Percentiles rank a stretch among this genome's conserved stretches.
Evolutionary conservation across 2,329 filamentous ascomycete species (phyloP).

Genomic region (Emergomyces orientalis): DNA sequence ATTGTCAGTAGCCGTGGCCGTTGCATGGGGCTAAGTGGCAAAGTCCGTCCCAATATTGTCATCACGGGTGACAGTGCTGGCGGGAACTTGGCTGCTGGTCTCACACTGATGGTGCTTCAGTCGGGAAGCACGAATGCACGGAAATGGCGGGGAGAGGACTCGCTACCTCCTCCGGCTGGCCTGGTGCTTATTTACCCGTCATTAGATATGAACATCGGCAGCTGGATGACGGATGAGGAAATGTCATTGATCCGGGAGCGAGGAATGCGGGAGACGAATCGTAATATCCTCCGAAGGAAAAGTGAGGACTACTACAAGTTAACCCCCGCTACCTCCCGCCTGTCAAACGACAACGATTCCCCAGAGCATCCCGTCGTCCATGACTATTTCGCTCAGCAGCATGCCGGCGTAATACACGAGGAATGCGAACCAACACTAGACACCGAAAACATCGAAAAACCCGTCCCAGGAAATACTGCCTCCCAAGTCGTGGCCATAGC

Average conservation of each 20-base stretch:
- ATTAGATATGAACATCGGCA: conserved; percentile 93
- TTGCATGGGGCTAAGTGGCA: conserved; percentile 65
- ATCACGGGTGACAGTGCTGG: conserved; percentile 74
- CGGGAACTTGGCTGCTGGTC: conserved; percentile 69
- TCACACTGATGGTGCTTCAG: conserved; percentile 83
- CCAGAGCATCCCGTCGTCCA: conserved; percentile 27
- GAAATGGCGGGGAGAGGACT: conserved; percentile 46
- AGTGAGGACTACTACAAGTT: conserved; percentile 79
- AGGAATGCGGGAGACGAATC: conserved; percentile 66
- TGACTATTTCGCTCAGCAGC: conserved; percentile 25
- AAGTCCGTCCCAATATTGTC: conserved; percentile 56
- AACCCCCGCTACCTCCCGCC: conserved; percentile 69
- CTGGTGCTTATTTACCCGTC: conserved; percentile 81
- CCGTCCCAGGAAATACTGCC: conserved; percentile 26
- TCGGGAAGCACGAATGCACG: conserved; percentile 51
- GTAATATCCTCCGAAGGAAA: conserved; percentile 69
- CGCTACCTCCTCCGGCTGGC: conserved; percentile 66
- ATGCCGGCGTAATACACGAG: conserved; percentile 7
- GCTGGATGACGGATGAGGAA: conserved; percentile 98
- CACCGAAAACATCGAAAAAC: conserved; percentile 21
- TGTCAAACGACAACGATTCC: conserved; percentile 56
- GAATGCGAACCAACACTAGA: conserved; percentile 15
- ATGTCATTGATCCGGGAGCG: conserved; percentile 88
- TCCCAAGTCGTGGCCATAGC: conserved; percentile 28
- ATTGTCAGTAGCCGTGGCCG: conserved; percentile 63